Conservation (phyloP, 2,329 filamentous ascomycete species). For the Gyromitra esculenta region DNA sequence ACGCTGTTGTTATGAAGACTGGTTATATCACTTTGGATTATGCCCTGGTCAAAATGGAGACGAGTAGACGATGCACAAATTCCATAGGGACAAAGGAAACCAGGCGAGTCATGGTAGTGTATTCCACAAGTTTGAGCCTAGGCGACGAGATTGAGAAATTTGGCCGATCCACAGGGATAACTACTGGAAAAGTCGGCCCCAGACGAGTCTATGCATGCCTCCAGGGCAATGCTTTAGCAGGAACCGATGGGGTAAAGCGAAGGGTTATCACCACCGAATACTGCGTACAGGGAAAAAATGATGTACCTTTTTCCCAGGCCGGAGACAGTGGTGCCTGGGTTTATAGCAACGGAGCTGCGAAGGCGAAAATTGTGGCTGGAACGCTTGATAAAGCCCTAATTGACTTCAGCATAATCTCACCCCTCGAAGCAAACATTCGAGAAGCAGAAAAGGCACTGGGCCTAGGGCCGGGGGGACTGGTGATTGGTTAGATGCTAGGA, state of each 20-base stretch:
- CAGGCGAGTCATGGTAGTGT: not conserved
- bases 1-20: not conserved
- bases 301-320: not conserved
- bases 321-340: constrained; percentile 4
- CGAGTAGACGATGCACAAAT: not conserved
- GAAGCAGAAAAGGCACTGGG: not conserved
- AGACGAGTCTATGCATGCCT: constrained; percentile 15
- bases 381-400: not conserved
- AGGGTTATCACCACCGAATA: constrained; percentile 21
- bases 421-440: not conserved
- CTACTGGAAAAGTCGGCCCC: not conserved
- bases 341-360: not conserved
- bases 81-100: not conserved
- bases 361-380: not conserved
- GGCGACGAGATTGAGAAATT: not conserved
- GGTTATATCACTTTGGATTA: not conserved
- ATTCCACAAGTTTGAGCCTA: not conserved
- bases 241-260: not conserved
- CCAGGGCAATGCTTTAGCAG: not conserved
- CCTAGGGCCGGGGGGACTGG: not conserved
- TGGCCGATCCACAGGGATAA: not conserved
- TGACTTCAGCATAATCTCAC: not conserved
- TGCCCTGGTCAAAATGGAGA: not conserved
- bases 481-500: not conserved
- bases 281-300: not conserved